These are phyloP conservation scores for Boletus pseudo-olivaceus DNA, from an alignment of 768 basidiomycete species.

Conservation along the genomic window DNA sequence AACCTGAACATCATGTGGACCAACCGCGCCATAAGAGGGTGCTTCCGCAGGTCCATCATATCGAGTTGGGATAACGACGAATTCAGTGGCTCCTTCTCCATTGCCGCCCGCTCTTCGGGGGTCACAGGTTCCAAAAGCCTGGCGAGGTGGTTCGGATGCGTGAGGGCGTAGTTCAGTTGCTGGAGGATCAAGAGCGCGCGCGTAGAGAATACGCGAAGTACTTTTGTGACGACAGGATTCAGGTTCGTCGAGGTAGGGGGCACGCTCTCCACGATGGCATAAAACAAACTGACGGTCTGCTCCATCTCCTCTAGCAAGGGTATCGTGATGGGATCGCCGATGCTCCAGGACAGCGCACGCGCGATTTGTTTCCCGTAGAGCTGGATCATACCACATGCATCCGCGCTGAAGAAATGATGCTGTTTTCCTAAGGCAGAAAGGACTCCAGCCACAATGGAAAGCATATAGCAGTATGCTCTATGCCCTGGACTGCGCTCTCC, in stretches of 20 bases:
- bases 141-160: slow-evolving; percentile 86
- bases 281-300: slow-evolving; percentile 73
- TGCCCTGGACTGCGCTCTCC: slow-evolving; percentile 79
- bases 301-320: slow-evolving; percentile 82
- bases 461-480: slow-evolving; percentile 77
- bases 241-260: slow-evolving; percentile 16
- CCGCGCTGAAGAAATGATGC: slow-evolving; percentile 78
- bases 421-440: slow-evolving; percentile 58
- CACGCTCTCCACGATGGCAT: slow-evolving; percentile 58
- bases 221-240: slow-evolving; percentile 52
- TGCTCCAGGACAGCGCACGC: slow-evolving; percentile 76
- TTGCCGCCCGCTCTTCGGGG: slow-evolving; percentile 61
- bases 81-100: slow-evolving; percentile 57
- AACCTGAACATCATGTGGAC: slow-evolving; percentile 70
- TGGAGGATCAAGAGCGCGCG: slow-evolving; percentile 74
- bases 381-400: slow-evolving; percentile 82
- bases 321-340: slow-evolving; percentile 71
- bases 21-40: slow-evolving; percentile 69
- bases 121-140: slow-evolving; percentile 79
- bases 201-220: slow-evolving; percentile 65
- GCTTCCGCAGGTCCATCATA: slow-evolving; percentile 58
- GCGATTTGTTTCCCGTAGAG: slow-evolving; percentile 80
- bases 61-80: slow-evolving; percentile 39
- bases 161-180: slow-evolving; percentile 84
- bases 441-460: slow-evolving; percentile 73